Evolutionary conservation across 2,329 filamentous ascomycete genomes (phyloP).

Genomic region (Byssoonygena ceratinophila): DNA sequence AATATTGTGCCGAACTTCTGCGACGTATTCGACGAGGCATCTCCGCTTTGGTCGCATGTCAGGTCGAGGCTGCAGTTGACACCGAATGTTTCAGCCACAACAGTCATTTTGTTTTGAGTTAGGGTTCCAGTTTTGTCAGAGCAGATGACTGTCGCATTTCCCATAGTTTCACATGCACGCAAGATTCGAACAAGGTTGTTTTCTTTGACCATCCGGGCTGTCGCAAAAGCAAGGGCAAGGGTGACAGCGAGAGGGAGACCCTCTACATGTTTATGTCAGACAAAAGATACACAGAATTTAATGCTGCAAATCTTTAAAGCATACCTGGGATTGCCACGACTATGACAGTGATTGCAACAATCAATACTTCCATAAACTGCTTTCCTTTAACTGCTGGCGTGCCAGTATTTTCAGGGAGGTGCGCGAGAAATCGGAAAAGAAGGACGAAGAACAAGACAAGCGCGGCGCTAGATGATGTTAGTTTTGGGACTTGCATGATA

Average conservation of each 20-base stretch:
- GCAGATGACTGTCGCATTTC: constrained; percentile 68
- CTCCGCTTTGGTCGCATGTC: constrained; percentile 17
- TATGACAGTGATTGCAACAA: constrained; percentile 68
- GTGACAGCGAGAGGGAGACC: constrained; percentile 69
- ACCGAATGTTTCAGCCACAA: constrained; percentile 61
- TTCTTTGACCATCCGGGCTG: constrained; percentile 64
- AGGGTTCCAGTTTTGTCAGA: constrained; percentile 70
- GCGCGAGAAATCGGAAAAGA: constrained; percentile 71
- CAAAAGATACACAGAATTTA: not conserved
- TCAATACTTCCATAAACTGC: constrained; percentile 63
- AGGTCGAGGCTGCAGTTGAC: constrained; percentile 47
- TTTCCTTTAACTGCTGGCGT: constrained; percentile 66
- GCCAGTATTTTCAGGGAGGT: constrained; percentile 45
- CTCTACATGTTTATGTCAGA: constrained; percentile 36
- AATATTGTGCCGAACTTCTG: constrained; percentile 28
- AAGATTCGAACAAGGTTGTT: constrained; percentile 67
- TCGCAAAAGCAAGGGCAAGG: constrained; percentile 64
- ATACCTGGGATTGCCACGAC: constrained; percentile 60
- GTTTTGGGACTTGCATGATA: not conserved
- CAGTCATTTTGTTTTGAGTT: constrained; percentile 66
- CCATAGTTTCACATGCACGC: constrained; percentile 72
- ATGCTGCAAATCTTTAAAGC: constrained; percentile 6
- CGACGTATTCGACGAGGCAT: constrained; percentile 19
- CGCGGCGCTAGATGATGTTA: constrained; percentile 40
- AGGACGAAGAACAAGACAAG: constrained; percentile 75